Conservation (phyloP, 345 rosid species). For the Aethionema arabicum region DNA sequence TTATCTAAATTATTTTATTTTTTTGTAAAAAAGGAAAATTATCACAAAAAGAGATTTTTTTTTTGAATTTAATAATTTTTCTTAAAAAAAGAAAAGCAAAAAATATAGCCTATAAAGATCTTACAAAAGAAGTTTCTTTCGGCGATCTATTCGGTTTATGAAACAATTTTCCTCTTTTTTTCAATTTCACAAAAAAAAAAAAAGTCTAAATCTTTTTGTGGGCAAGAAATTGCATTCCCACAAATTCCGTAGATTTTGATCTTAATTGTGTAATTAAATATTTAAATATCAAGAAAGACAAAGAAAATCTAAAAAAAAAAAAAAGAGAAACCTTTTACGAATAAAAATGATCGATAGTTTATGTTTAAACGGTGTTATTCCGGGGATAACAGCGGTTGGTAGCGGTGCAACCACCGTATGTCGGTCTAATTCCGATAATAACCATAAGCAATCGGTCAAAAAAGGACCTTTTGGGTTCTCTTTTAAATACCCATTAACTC, state of each 20-base stretch:
- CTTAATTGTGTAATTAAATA: background rate
- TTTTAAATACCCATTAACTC: constrained; percentile 56
- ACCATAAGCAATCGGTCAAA: constrained; percentile 31
- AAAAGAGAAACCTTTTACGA: background rate
- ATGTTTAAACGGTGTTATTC: constrained; percentile 52
- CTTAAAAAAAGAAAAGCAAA: constrained; percentile 20
- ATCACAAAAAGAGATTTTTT: background rate
- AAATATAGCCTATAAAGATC: constrained; percentile 24
- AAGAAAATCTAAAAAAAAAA: background rate
- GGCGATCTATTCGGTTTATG: constrained; percentile 31
- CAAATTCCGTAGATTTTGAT: background rate
- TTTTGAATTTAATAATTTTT: background rate
- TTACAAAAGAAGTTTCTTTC: constrained; percentile 8
- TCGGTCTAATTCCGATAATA: no score
- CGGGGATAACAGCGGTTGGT: constrained; percentile 50
- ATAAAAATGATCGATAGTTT: constrained; percentile 51
- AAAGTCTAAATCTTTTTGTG: constrained; percentile 22
- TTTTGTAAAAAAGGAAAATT: background rate
- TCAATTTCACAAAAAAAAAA: constrained; percentile 7
- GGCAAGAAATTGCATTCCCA: constrained; percentile 31
- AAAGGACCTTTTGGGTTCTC: constrained; percentile 56
- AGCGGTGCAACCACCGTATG: constrained; percentile 22
- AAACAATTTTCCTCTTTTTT: constrained; percentile 17
- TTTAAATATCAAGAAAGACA: background rate
- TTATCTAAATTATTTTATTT: no score